phyloP scores from a whole-genome alignment of 192 early-diverging fungal genomes.

The Coemansia sp. region DNA sequence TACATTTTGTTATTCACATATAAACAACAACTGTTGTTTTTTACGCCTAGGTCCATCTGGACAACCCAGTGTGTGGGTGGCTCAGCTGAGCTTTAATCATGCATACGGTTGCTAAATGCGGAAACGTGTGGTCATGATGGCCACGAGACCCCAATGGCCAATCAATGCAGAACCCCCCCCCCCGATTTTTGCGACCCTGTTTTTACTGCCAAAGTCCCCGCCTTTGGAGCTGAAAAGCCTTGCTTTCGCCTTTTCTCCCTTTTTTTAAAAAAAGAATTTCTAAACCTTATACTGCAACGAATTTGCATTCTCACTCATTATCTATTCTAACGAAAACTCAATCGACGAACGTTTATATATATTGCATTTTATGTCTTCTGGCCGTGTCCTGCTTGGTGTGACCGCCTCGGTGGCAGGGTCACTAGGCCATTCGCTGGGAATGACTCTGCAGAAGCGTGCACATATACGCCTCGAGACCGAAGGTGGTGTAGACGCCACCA shows the following conservation, averaged over 20 bases:
- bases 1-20: not conserved
- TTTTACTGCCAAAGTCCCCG: not conserved
- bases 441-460: slow-evolving; percentile 74
- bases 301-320: not conserved
- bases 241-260: not conserved
- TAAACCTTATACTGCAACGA: no score
- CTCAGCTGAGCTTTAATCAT: not conserved
- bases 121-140: no score
- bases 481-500: not conserved
- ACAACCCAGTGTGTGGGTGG: no score
- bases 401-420: slow-evolving; percentile 63
- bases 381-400: slow-evolving; percentile 53
- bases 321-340: not conserved
- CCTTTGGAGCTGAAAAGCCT: slow-evolving; percentile 5
- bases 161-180: not conserved
- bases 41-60: no score
- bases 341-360: not conserved
- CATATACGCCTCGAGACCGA: slow-evolving; percentile 50
- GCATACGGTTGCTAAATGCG: no score
- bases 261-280: not conserved
- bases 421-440: slow-evolving; percentile 68
- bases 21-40: not conserved
- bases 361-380: slow-evolving; percentile 14
- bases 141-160: no score
- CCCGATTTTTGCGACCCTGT: not conserved